phyloP scores from a whole-genome alignment of 331 rosid species.

The Prunus yedoensis region DNA sequence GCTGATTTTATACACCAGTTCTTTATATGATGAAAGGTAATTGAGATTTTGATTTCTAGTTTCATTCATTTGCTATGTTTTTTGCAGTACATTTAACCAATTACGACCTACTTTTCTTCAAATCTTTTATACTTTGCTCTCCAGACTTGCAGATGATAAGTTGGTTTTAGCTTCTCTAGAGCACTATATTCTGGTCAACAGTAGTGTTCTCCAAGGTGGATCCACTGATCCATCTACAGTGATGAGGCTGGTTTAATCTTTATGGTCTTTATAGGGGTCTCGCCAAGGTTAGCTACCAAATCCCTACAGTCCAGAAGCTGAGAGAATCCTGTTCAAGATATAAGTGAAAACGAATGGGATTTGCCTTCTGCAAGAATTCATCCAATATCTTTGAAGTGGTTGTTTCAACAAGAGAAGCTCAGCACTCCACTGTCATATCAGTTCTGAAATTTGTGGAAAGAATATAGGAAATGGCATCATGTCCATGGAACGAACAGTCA shows the following conservation, averaged over 20 bases:
- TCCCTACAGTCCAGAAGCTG: conserved; percentile 71
- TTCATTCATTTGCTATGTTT: conserved; percentile 10
- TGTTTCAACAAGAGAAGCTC: conserved; percentile 74
- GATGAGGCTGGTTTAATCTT: conserved; percentile 60
- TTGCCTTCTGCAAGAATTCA: conserved; percentile 69
- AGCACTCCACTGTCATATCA: conserved; percentile 30
- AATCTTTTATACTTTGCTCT: conserved; percentile 25
- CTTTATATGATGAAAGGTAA: conserved; percentile 85
- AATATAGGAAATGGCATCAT: conserved; percentile 33
- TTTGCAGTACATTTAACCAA: conserved; percentile 15
- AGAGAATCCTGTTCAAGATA: conserved; percentile 26
- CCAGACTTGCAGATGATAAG: conserved; percentile 90
- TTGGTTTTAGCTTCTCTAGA: conserved; percentile 79
- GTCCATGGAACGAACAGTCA: conserved; percentile 33
- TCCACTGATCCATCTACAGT: conserved; percentile 40
- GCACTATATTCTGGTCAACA: conserved; percentile 65
- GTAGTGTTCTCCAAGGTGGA: conserved; percentile 37
- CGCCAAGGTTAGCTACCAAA: conserved; percentile 50
- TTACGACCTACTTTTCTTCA: conserved; percentile 15
- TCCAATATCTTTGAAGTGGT: conserved; percentile 70
- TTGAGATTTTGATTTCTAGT: conserved; percentile 19
- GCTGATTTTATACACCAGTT: conserved; percentile 63
- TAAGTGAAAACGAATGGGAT: conserved; percentile 64
- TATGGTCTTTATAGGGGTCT: conserved; percentile 73
- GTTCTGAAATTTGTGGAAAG: conserved; percentile 68